Conservation (phyloP, 352 stramenopile genomes). For the Pythium vanterpoolii region DNA sequence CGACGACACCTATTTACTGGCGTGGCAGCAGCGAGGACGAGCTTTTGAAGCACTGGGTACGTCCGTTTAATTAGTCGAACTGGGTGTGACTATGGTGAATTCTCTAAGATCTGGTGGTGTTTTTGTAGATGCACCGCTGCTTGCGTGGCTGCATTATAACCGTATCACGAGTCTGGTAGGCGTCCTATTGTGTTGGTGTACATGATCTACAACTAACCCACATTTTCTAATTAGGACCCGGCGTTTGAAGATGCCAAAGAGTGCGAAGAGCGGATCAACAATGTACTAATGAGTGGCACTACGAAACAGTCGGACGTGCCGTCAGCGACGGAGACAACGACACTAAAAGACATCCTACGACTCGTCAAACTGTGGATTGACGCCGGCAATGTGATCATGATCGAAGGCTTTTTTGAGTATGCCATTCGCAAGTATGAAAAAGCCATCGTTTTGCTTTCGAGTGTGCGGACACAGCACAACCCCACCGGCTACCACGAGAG, state of each 20-base stretch:
- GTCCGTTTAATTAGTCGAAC: not conserved
- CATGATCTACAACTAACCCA: not conserved
- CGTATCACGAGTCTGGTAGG: constrained; percentile 43
- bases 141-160: constrained; percentile 73
- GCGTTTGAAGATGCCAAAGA: constrained; percentile 20
- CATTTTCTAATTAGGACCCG: constrained; percentile 4
- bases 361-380: constrained; percentile 37
- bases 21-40: constrained; percentile 52
- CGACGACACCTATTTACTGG: constrained; percentile 38
- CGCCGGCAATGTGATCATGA: constrained; percentile 55
- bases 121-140: constrained; percentile 33
- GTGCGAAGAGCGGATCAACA: constrained; percentile 20
- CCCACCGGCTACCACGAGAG: not conserved
- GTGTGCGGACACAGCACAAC: not conserved
- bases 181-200: not conserved
- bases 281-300: not conserved
- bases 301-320: not conserved
- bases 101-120: not conserved
- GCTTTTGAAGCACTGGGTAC: constrained; percentile 53
- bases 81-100: not conserved
- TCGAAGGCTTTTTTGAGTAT: constrained; percentile 65
- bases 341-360: constrained; percentile 24
- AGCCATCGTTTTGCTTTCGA: constrained; percentile 2
- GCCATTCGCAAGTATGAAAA: constrained; percentile 49
- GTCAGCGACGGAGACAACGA: not conserved